Evolutionary conservation across 768 basidiomycete genomes (phyloP), one percentile per base, ranked within the genome.

Genomic region (Naganishia vishniacii): DNA sequence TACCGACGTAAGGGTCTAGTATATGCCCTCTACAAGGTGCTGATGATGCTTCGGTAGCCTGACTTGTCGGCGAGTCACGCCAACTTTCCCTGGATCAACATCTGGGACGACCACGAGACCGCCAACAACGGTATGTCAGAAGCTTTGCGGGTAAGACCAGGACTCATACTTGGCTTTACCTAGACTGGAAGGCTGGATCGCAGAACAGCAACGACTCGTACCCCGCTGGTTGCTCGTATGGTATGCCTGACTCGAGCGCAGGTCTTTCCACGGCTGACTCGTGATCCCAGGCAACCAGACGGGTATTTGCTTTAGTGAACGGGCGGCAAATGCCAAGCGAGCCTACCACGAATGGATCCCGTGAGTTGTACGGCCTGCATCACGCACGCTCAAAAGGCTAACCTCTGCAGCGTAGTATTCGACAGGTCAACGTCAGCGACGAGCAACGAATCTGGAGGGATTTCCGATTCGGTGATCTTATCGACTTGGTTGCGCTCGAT

Each of bases 371-470:
- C 11, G 15, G 4, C n/a, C 11, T 34, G 29, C 42, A 12, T 18
- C 32, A 13, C 4, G 11, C 20, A 11, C n/a, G 16, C 37, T 20
- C 45, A 47, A 5, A 29, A 47, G 34, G 34, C 83, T 83, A 82
- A 81, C 83, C 82, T 46, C 2, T 9, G 26, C 7, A 23, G 7
- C 13, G 28, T 29, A 62, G 61, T 18, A 83, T 85, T 65, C 80
- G 84, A 11, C 82, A 84, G 66, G 82, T 85, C 12, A 80, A 80
- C 49, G 77, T 80, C 0, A 80, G 80, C 49, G 83, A 85, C 73
- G 80, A 83, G 67, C 80, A 84, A 13, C 79, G 83, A 31, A 84
- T 85, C 62, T 85, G 83, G 83, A 80, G 84, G 34, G 84, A 83
- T 70, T 85, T 85, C 76, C 81, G 84, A 71, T 81, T 85, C 41